A percentile compares a stretch with the other conserved stretches of the same genome.
Conservation (phyloP, 2,329 filamentous ascomycete genomes). For the Geosmithia putterillii region DNA sequence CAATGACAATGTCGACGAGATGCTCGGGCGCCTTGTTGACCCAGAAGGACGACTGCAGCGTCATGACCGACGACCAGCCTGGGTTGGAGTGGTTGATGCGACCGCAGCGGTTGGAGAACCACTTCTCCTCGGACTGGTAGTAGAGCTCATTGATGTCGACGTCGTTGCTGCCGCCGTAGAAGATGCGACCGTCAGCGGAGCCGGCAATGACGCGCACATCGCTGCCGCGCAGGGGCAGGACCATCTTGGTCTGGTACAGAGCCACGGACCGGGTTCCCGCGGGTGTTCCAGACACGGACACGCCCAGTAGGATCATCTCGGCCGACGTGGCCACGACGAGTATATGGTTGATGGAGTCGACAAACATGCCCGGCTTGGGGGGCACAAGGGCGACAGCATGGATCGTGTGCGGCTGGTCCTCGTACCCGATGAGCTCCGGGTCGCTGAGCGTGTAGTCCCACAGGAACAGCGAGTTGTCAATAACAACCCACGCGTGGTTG, state of each 20-base stretch:
- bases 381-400: conserved; percentile 80
- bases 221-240: conserved; percentile 60
- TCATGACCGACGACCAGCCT: conserved; percentile 54
- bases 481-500: conserved; percentile 88
- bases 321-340: conserved; percentile 78
- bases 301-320: conserved; percentile 78
- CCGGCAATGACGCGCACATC: conserved; percentile 70
- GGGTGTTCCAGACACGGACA: conserved; percentile 55
- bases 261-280: conserved; percentile 61
- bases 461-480: conserved; percentile 90
- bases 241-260: conserved; percentile 84
- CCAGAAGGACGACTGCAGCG: conserved; percentile 36
- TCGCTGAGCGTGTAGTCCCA: conserved; percentile 97
- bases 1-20: conserved; percentile 70
- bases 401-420: conserved; percentile 80
- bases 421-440: conserved; percentile 82
- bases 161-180: conserved; percentile 71
- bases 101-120: conserved; percentile 81
- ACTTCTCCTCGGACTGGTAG: conserved; percentile 94
- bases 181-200: conserved; percentile 79
- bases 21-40: conserved; percentile 43
- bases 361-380: conserved; percentile 79
- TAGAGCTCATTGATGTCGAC: conserved; percentile 89
- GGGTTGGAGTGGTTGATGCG: conserved; percentile 81
- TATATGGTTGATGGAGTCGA: conserved; percentile 73